Evolutionary conservation across 2,329 filamentous ascomycete species (phyloP).

Genomic region (Microcyclosporella mali): DNA sequence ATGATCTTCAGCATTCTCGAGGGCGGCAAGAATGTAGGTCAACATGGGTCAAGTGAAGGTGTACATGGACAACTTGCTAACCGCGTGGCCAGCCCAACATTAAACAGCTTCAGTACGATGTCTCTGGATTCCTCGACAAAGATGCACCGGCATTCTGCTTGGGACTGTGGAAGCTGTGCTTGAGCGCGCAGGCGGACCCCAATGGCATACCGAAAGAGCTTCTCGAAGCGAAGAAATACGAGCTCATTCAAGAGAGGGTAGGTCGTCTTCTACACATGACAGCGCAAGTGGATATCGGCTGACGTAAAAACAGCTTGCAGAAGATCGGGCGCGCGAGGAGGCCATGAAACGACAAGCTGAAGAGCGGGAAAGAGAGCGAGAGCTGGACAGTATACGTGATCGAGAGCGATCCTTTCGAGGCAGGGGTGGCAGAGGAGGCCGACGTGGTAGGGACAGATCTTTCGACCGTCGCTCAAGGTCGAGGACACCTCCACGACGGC

Average conservation of each 20-base stretch:
- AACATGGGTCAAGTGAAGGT: background rate
- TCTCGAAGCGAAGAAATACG: conserved; percentile 90
- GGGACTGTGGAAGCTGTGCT: conserved; percentile 82
- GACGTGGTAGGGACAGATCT: conserved; percentile 37
- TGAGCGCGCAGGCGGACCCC: conserved; percentile 82
- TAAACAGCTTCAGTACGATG: conserved; percentile 87
- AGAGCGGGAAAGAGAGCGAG: conserved; percentile 64
- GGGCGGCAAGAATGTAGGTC: conserved; percentile 65
- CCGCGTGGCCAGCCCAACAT: conserved; percentile 50
- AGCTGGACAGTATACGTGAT: conserved; percentile 59
- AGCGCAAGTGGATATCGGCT: conserved; percentile 9
- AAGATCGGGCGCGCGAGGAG: conserved; percentile 73
- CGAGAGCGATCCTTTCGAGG: conserved; percentile 48
- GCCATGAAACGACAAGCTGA: conserved; percentile 65
- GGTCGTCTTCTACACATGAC: background rate
- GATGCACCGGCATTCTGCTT: conserved; percentile 86
- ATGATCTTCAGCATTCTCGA: conserved; percentile 67
- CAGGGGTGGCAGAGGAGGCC: conserved; percentile 42
- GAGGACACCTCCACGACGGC: conserved; percentile 47
- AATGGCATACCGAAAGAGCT: conserved; percentile 92
- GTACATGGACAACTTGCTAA: conserved; percentile 2
- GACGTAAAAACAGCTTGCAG: conserved; percentile 58
- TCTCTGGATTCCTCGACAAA: conserved; percentile 91
- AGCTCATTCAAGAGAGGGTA: conserved; percentile 93
- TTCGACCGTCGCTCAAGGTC: conserved; percentile 44